Evolutionary conservation across 78 protist species (phyloP), one percentile per base, ranked within the genome.

Genomic region (Monosiga brevicollis): DNA sequence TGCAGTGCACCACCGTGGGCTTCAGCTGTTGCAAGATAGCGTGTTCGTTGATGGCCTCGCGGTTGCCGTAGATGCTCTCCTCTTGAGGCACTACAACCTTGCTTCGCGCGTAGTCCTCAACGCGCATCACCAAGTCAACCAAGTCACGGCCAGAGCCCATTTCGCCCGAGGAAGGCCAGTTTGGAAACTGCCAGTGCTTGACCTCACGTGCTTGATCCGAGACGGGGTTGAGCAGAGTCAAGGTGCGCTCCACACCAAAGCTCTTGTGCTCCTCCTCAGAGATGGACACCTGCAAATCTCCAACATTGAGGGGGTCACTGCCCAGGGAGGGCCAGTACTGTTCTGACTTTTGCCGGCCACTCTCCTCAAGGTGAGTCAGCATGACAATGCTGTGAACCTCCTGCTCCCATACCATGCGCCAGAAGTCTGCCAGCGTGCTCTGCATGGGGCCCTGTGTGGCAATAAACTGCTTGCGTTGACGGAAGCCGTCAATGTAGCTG

Each of bases 121-220:
- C 24, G 11, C 3, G 11, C 75, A 24, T 2, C 11, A 71, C 24
- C 75, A 71, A 24, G 24, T 26, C 11, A 11, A 71, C 75, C 75
- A 22, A 11, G 38, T 32, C 24, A 26, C 35, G 2, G 38, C 75
- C 24, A 20, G 75, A 11, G 36, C 40, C 15, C 71, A 91, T 88
- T 1, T 73, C 62, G 38, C 90, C 90, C 36, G 39, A n/a, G 49
- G 88, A 90, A 2, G 92, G 94, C 94, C 94, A 91, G 43, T 38
- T 84, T 35, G 36, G 62, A 74, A 81, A 91, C 80, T 88, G 90
- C 37, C 35, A 42, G 39, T 86, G 88, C 29, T 0, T 1, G 9
- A 87, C 35, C 37, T 35, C n/a, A 6, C 81, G 81, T 26, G 32
- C 22, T 24, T 42, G 70, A 10, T 42, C 62, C 9, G 73, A 2